A percentile compares a stretch with the other conserved stretches of the same genome.
phyloP scores from a whole-genome alignment of 1,284 basidiomycete genomes.

The Trametes versicolor region DNA sequence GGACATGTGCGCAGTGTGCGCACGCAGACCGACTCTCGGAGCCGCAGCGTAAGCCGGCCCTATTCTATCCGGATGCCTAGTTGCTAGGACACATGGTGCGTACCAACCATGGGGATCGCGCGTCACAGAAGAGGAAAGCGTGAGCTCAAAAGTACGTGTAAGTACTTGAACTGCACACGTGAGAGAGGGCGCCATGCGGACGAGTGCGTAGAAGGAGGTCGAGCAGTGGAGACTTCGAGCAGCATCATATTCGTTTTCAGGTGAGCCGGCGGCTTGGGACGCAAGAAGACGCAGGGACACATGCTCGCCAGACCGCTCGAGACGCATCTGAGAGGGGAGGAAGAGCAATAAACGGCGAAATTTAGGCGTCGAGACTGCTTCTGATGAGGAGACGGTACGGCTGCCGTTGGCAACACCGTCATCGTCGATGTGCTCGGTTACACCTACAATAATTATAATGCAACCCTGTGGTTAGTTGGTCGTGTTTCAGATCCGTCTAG shows the following conservation, averaged over 20 bases:
- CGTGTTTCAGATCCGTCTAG: too few species aligned
- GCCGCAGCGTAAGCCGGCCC: conserved; percentile 14
- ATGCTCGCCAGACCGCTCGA: neutral
- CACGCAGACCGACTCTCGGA: conserved; percentile 18
- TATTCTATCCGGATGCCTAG: conserved; percentile 14
- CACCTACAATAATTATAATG: too few species aligned
- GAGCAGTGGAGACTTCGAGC: neutral
- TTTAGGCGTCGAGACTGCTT: neutral
- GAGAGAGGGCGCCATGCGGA: conserved; percentile 2
- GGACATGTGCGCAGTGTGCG: neutral
- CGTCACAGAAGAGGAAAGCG: neutral
- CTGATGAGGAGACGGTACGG: too few species aligned
- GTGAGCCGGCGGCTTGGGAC: neutral
- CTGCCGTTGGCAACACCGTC: too few species aligned
- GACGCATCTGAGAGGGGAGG: neutral
- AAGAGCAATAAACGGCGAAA: neutral
- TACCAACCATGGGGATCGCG: neutral
- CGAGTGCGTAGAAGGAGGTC: neutral
- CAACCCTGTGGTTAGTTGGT: too few species aligned
- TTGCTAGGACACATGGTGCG: conserved; percentile 2
- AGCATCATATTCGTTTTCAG: neutral
- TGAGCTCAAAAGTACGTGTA: neutral
- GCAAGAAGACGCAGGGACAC: neutral
- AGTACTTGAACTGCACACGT: conserved; percentile 2
- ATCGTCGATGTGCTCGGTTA: too few species aligned